phyloP scores from a whole-genome alignment of 2,329 filamentous ascomycete species.

The Aspergillus neotritici region DNA sequence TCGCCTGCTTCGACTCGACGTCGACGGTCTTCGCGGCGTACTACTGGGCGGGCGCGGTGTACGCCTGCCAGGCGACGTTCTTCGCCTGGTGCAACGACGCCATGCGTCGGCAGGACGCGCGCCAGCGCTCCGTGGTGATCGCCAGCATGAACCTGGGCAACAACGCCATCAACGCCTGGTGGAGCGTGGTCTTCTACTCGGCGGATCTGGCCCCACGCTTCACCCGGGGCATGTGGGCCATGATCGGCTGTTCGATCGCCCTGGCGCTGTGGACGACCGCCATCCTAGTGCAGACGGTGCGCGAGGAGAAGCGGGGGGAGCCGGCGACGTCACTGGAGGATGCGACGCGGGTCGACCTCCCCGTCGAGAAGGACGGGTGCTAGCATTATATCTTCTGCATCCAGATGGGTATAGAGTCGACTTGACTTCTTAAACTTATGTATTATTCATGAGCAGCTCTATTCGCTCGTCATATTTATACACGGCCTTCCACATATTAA shows the following conservation, averaged over 20 bases:
- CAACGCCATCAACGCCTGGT: conserved; percentile 67
- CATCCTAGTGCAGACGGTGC: conserved; percentile 11
- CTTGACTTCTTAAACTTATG: too few relatives aligned
- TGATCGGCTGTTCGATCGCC: conserved; percentile 18
- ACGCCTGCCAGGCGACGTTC: conserved; percentile 68
- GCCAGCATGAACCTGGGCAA: conserved; percentile 67
- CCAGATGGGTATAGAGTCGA: too few relatives aligned
- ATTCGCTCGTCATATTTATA: too few relatives aligned
- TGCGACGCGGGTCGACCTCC: too few relatives aligned
- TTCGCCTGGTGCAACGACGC: conserved; percentile 73
- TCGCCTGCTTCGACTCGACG: conserved; percentile 50
- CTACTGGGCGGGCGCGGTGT: conserved; percentile 65
- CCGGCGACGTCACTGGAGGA: too few relatives aligned
- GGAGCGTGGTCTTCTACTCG: conserved; percentile 66
- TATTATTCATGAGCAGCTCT: too few relatives aligned
- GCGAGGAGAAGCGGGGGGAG: conserved; percentile 7
- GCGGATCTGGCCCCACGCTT: conserved; percentile 63
- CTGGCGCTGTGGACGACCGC: conserved; percentile 13
- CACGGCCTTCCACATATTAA: too few relatives aligned
- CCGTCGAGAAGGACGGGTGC: too few relatives aligned
- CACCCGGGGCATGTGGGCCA: conserved; percentile 43
- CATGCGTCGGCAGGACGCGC: conserved; percentile 58
- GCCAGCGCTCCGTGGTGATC: conserved; percentile 61
- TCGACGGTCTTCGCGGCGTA: conserved; percentile 59
- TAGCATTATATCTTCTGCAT: too few relatives aligned